These are phyloP conservation scores for Cerrena zonata DNA, from an alignment of 1,284 basidiomycete species.

Conservation along the genomic window DNA sequence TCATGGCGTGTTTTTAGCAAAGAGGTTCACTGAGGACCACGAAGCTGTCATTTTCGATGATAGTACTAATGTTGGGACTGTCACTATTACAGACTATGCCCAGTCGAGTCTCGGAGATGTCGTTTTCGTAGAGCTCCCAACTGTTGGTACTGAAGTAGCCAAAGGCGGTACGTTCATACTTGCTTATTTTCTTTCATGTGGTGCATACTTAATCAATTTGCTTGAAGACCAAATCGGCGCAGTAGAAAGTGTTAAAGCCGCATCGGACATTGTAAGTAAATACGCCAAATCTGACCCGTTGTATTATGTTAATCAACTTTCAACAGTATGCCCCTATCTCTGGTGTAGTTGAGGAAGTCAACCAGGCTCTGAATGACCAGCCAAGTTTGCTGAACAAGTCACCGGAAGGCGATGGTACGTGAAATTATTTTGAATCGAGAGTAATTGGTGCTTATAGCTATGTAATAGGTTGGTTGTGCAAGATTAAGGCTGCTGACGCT, in stretches of 20 bases:
- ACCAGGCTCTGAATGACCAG: constrained; percentile 63
- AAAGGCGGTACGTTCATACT: constrained; percentile 67
- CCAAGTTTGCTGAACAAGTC: constrained; percentile 88
- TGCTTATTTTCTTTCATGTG: constrained; percentile 3
- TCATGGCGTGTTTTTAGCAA: constrained; percentile 45
- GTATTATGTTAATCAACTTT: no score
- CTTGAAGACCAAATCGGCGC: constrained; percentile 83
- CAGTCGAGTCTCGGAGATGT: constrained; percentile 93
- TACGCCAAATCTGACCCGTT: no score
- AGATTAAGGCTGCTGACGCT: constrained; percentile 78
- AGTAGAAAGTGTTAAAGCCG: constrained; percentile 97
- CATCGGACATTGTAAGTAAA: constrained; percentile 89
- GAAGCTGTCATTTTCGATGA: constrained; percentile 85
- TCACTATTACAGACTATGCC: constrained; percentile 92
- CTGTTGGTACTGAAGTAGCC: constrained; percentile 59
- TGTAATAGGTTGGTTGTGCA: constrained; percentile 88
- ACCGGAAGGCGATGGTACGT: constrained; percentile 74
- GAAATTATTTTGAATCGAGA: constrained; percentile 17
- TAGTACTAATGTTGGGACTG: constrained; percentile 71
- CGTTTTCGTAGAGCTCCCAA: constrained; percentile 92
- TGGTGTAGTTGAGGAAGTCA: constrained; percentile 78
- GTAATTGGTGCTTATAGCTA: background rate
- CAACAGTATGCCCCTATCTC: constrained; percentile 86
- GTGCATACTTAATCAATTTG: background rate
- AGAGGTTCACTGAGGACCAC: constrained; percentile 84